These are phyloP conservation scores for Wilcoxina mikolae DNA, from an alignment of 495 filamentous ascomycete genomes.

Conservation along the genomic window DNA sequence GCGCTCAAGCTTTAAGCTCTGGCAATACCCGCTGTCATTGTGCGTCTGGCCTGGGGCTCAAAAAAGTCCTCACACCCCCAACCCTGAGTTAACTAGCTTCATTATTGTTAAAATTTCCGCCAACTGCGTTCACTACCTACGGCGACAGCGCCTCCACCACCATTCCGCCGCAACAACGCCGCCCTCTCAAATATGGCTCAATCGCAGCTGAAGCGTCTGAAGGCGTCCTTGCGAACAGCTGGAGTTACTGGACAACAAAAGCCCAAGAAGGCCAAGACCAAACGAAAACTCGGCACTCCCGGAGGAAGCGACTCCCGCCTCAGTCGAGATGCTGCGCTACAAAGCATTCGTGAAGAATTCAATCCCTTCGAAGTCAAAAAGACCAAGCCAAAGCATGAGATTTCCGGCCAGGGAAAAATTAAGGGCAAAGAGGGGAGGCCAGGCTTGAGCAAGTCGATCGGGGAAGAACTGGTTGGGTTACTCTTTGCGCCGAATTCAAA, in stretches of 20 bases:
- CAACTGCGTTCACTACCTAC: too few species aligned
- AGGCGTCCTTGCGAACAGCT: slow-evolving; percentile 69
- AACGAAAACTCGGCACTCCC: slow-evolving; percentile 49
- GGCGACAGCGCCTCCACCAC: background rate
- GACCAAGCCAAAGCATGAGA: slow-evolving; percentile 29
- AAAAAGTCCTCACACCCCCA: too few species aligned
- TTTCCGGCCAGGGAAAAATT: slow-evolving; percentile 32
- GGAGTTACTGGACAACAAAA: slow-evolving; percentile 78
- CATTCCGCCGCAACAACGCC: too few species aligned
- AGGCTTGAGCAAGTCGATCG: slow-evolving; percentile 65
- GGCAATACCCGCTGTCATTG: too few species aligned
- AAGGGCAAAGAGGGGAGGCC: slow-evolving; percentile 53
- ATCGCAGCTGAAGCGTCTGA: slow-evolving; percentile 91
- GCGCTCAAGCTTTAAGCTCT: too few species aligned
- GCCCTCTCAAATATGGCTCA: slow-evolving; percentile 52
- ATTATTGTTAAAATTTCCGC: too few species aligned
- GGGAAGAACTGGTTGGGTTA: slow-evolving; percentile 63
- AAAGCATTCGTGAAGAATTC: slow-evolving; percentile 81
- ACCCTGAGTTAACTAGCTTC: too few species aligned
- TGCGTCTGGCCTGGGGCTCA: too few species aligned
- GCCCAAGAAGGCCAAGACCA: slow-evolving; percentile 78
- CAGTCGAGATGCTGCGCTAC: slow-evolving; percentile 57
- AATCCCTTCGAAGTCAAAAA: slow-evolving; percentile 91
- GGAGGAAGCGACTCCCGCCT: slow-evolving; percentile 49
- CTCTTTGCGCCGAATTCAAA: background rate